Evolutionary conservation across 768 basidiomycete species (phyloP).

Genomic region (Harrya chromipes): DNA sequence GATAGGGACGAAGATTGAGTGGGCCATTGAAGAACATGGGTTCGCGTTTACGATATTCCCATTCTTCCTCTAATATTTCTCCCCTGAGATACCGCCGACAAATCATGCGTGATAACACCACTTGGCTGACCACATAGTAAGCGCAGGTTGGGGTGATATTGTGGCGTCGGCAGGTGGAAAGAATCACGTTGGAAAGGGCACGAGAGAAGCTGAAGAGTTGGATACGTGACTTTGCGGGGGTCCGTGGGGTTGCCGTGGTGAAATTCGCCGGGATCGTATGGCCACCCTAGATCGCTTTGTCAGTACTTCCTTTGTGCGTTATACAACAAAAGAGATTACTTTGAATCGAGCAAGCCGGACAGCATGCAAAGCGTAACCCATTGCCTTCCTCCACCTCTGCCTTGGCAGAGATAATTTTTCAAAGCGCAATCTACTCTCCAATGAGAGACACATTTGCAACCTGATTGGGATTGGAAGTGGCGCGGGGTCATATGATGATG

Average conservation of each 20-base stretch:
- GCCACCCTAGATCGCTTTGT: conserved; percentile 40
- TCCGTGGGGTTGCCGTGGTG: conserved; percentile 34
- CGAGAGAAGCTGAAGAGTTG: conserved; percentile 24
- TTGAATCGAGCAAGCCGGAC: conserved; percentile 32
- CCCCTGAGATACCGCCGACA: conserved; percentile 43
- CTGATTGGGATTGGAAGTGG: conserved; percentile 31
- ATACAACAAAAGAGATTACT: conserved; percentile 26
- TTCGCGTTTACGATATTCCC: conserved; percentile 47
- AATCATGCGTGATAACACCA: conserved; percentile 47
- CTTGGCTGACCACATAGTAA: conserved; percentile 46
- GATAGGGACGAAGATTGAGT: conserved; percentile 47
- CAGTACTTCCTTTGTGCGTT: not conserved
- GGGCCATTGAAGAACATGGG: conserved; percentile 51
- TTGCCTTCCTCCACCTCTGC: conserved; percentile 45
- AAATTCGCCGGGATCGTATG: conserved; percentile 47
- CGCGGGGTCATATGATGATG: conserved; percentile 6
- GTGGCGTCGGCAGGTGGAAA: conserved; percentile 37
- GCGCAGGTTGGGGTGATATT: conserved; percentile 48
- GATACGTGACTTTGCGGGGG: conserved; percentile 38
- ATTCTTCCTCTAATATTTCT: conserved; percentile 46
- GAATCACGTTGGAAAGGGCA: conserved; percentile 30
- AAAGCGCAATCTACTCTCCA: conserved; percentile 37
- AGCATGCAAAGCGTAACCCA: conserved; percentile 36
- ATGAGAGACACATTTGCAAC: conserved; percentile 39
- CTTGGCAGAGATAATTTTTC: conserved; percentile 30